Evolutionary conservation across 345 rosid genomes (phyloP).

Genomic region (Raphanus raphanistrum): DNA sequence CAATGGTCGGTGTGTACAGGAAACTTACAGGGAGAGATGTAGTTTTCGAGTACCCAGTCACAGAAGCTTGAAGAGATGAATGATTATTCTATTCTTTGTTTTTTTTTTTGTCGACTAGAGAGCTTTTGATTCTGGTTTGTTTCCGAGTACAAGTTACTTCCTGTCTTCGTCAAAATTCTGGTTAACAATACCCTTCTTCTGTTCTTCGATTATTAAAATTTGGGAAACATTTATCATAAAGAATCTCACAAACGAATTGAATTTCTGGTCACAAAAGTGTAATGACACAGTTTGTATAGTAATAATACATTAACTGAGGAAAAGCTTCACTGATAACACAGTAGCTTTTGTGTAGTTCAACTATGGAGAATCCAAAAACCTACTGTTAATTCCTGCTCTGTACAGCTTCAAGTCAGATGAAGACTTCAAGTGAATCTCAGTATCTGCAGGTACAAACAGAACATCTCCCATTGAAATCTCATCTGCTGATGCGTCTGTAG

Average conservation of each 20-base stretch:
- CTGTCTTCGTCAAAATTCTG: not conserved
- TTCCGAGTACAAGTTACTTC: not conserved
- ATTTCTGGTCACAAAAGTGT: not conserved
- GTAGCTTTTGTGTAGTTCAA: not conserved
- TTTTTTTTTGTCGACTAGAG: conserved; percentile 28
- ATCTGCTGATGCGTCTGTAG: conserved; percentile 41
- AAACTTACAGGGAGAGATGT: conserved; percentile 86
- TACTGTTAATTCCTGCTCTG: conserved; percentile 81
- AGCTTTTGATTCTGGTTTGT: conserved; percentile 19
- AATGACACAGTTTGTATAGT: not conserved
- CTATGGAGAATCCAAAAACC: conserved; percentile 52
- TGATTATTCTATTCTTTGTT: conserved; percentile 16
- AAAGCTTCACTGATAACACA: not conserved
- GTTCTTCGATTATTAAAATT: not conserved
- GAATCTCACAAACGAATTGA: not conserved
- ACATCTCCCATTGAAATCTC: conserved; percentile 67
- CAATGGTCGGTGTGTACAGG: conserved; percentile 76
- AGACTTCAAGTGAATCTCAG: conserved; percentile 48
- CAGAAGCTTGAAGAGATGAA: conserved; percentile 53
- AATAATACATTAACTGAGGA: conserved; percentile 11
- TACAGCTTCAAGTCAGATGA: conserved; percentile 63
- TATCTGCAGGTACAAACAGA: conserved; percentile 72
- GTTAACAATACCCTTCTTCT: not conserved
- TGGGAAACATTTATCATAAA: not conserved
- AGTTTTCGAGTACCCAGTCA: conserved; percentile 71